Conservation (phyloP, 2,329 filamentous ascomycete species). For the Sporothrix luriei region DNA sequence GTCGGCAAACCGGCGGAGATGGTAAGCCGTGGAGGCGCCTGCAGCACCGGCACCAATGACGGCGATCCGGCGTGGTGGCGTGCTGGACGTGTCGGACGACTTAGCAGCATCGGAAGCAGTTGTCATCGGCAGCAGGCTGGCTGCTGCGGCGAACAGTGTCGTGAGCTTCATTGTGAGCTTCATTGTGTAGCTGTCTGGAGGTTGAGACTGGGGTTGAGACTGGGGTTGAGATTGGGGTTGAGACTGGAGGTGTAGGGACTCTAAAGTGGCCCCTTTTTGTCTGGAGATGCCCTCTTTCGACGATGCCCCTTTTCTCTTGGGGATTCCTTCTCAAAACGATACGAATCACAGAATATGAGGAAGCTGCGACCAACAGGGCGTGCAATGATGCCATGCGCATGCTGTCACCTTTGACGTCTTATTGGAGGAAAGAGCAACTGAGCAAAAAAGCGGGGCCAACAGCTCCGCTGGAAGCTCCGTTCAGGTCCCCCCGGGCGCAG, state of each 20-base stretch:
- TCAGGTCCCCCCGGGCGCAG: too few relatives aligned
- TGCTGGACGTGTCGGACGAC: neutral
- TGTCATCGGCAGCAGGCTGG: slow-evolving; percentile 1
- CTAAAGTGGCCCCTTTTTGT: too few relatives aligned
- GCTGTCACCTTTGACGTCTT: neutral
- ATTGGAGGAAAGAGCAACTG: neutral
- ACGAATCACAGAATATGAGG: neutral
- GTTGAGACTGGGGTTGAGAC: neutral
- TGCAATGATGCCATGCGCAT: slow-evolving; percentile 13
- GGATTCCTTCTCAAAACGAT: too few relatives aligned
- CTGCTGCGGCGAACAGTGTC: neutral
- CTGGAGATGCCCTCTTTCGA: neutral
- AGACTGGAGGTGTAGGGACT: too few relatives aligned
- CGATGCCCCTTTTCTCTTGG: neutral
- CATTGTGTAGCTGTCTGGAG: neutral
- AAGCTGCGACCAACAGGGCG: neutral
- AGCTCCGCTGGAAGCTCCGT: neutral
- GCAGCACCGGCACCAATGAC: slow-evolving; percentile 75
- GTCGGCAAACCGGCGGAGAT: slow-evolving; percentile 71
- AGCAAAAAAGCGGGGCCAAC: neutral
- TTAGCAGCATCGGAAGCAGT: neutral
- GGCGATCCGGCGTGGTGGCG: neutral
- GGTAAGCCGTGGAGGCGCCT: slow-evolving; percentile 83
- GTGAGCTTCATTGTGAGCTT: slow-evolving; percentile 12
- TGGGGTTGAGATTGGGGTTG: too few relatives aligned